Evolutionary conservation across 805 yeast genomes (phyloP), one percentile per base, ranked within the genome.

Genomic region (Suhomyces sp.): DNA sequence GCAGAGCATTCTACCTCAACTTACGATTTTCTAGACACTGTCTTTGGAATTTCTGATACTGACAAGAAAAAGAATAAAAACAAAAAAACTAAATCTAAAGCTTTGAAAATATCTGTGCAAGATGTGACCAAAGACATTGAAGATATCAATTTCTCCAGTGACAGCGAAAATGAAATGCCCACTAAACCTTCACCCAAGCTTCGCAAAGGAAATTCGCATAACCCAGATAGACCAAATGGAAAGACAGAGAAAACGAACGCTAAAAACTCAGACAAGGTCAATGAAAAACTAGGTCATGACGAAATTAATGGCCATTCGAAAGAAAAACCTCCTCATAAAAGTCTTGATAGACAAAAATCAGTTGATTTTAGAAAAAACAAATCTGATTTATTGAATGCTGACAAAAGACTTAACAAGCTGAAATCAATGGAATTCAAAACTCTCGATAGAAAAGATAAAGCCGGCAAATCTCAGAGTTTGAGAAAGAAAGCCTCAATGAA

Each of bases 111-210:
- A 15, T 35, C 58, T 1, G 44, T 61, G 8, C 59, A 53, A 27
- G 73, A 67, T 46, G 61, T 69, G 31, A 66, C 68, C 13, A 55
- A 56, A 21, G 73, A 68, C 54, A 59, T 69, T 33, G 58, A 56
- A 21, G 69, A 59, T 7, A 58, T 68, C 5, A 47, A 58, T 2
- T 60, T 68, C 48, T 64, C 68, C 41, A 58, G 67, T 49, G 69
- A 64, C 44, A 59, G 57, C 15, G 73, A 68, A 10, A 48, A 43
- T 9, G 41, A 24, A 19, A 50, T 43, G 44, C 40, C 49, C 19
- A 39, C n/a, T n/a, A 47, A 24, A 20, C 29, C 46, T 17, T 15
- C 25, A 13, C 37, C 44, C 13, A 40, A 45, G 24, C 39, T 47
- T n/a, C 39, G 44, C n/a, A 43, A 45, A 12, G 48, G 31, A 40